phyloP scores from a whole-genome alignment of 2,329 filamentous ascomycete species.

The Calonectria montana region DNA sequence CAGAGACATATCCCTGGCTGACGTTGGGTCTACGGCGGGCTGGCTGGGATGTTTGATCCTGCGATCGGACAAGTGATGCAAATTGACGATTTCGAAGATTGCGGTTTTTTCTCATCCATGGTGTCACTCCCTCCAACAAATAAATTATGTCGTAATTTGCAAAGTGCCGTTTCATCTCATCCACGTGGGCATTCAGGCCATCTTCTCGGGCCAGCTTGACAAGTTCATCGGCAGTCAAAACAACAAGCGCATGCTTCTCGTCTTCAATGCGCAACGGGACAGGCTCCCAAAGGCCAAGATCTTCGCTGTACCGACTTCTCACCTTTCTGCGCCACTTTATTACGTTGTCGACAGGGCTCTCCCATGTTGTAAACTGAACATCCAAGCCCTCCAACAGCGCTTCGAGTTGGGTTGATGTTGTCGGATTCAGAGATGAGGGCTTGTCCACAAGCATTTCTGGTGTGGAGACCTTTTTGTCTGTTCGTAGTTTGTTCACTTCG shows the following conservation, averaged over 20 bases:
- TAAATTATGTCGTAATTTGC: conserved; percentile 70
- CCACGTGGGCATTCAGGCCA: conserved; percentile 69
- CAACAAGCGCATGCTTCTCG: conserved; percentile 72
- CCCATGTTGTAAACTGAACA: conserved; percentile 58
- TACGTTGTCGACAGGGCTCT: conserved; percentile 61
- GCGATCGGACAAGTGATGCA: conserved; percentile 69
- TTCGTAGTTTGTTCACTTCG: conserved; percentile 78
- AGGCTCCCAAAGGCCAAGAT: conserved; percentile 74
- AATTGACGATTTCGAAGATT: conserved; percentile 76
- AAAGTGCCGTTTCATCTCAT: conserved; percentile 65
- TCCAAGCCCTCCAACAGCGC: conserved; percentile 62
- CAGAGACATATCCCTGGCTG: conserved; percentile 66
- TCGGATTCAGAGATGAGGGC: conserved; percentile 64
- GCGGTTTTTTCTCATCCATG: conserved; percentile 76
- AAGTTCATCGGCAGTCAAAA: conserved; percentile 74
- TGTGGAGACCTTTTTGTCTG: conserved; percentile 78
- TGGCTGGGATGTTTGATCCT: conserved; percentile 43
- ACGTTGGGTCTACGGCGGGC: conserved; percentile 52
- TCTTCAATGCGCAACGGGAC: conserved; percentile 60
- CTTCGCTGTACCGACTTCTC: conserved; percentile 70
- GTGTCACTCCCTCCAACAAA: conserved; percentile 75
- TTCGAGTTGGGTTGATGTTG: conserved; percentile 58
- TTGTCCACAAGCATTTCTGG: conserved; percentile 84
- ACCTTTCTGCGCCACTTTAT: conserved; percentile 78
- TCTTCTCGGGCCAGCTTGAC: conserved; percentile 67